These are phyloP conservation scores for Colletotrichum phormii DNA, from an alignment of 2,329 filamentous ascomycete genomes.

Conservation along the genomic window DNA sequence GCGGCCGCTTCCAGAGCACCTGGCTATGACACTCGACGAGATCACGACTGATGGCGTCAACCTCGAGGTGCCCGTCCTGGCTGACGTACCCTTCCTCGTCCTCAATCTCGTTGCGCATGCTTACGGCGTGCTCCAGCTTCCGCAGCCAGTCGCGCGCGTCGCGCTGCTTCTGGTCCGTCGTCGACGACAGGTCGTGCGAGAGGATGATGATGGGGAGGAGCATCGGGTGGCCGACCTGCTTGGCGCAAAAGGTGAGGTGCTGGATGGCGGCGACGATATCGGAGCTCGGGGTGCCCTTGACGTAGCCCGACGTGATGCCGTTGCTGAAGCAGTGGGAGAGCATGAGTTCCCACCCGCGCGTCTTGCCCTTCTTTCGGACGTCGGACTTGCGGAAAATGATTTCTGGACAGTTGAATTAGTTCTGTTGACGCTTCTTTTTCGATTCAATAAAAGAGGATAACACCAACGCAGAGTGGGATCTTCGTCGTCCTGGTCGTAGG, in stretches of 20 bases:
- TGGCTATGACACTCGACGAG: slow-evolving; percentile 73
- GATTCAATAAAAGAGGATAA: neutral
- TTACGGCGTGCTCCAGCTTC: slow-evolving; percentile 70
- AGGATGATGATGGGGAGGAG: slow-evolving; percentile 70
- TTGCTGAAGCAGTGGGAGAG: slow-evolving; percentile 68
- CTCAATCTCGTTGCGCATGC: slow-evolving; percentile 69
- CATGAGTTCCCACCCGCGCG: slow-evolving; percentile 74
- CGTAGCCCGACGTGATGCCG: slow-evolving; percentile 68
- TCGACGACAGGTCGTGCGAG: slow-evolving; percentile 66
- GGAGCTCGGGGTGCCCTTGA: slow-evolving; percentile 70
- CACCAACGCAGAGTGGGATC: slow-evolving; percentile 67
- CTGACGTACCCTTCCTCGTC: slow-evolving; percentile 65
- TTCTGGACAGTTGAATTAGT: slow-evolving; percentile 50
- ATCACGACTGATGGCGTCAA: slow-evolving; percentile 71
- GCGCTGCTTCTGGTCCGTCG: slow-evolving; percentile 71
- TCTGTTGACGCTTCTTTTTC: neutral
- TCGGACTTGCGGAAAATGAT: slow-evolving; percentile 75
- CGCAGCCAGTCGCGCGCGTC: slow-evolving; percentile 72
- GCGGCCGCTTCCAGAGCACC: slow-evolving; percentile 72
- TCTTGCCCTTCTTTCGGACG: slow-evolving; percentile 72
- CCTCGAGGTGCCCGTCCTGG: slow-evolving; percentile 62
- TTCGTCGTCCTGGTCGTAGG: slow-evolving; percentile 66
- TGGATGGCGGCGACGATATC: slow-evolving; percentile 62
- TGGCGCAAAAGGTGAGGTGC: slow-evolving; percentile 61
- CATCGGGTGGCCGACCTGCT: slow-evolving; percentile 67